Percentiles rank a stretch among this genome's conserved stretches.
phyloP scores from a whole-genome alignment of 257 asterid species.

The Nicotiana knightiana region DNA sequence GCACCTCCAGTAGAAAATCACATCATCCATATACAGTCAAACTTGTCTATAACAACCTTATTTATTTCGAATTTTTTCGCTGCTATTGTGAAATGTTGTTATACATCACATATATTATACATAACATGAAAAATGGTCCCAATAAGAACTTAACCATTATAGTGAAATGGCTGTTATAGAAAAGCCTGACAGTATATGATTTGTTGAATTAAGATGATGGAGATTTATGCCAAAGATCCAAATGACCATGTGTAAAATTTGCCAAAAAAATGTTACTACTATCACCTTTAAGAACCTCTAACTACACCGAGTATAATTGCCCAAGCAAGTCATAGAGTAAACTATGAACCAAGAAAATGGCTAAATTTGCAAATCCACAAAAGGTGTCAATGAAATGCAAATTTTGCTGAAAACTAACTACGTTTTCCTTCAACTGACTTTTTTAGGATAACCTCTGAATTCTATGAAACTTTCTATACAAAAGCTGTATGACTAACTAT shows the following conservation, averaged over 20 bases:
- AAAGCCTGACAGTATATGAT: too few species aligned
- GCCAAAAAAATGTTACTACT: neutral
- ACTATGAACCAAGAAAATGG: neutral
- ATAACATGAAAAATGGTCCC: too few species aligned
- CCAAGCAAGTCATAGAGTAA: neutral
- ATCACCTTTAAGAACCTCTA: neutral
- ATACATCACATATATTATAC: too few species aligned
- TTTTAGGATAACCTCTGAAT: neutral
- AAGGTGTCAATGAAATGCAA: neutral
- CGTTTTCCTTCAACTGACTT: neutral
- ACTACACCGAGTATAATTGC: neutral
- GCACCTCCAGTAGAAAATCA: too few species aligned
- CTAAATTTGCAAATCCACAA: neutral
- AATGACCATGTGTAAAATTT: neutral
- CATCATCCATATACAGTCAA: too few species aligned
- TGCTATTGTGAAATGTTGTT: too few species aligned
- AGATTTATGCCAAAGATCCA: neutral
- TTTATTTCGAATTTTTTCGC: too few species aligned
- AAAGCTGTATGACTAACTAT: neutral
- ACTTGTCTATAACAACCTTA: too few species aligned
- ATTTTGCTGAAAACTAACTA: conserved; percentile 1
- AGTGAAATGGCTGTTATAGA: too few species aligned
- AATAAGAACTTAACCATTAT: too few species aligned
- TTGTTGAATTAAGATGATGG: too few species aligned
- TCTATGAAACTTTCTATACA: conserved; percentile 1